phyloP scores from a whole-genome alignment of 768 basidiomycete species.

The Pisolithus tinctorius region DNA sequence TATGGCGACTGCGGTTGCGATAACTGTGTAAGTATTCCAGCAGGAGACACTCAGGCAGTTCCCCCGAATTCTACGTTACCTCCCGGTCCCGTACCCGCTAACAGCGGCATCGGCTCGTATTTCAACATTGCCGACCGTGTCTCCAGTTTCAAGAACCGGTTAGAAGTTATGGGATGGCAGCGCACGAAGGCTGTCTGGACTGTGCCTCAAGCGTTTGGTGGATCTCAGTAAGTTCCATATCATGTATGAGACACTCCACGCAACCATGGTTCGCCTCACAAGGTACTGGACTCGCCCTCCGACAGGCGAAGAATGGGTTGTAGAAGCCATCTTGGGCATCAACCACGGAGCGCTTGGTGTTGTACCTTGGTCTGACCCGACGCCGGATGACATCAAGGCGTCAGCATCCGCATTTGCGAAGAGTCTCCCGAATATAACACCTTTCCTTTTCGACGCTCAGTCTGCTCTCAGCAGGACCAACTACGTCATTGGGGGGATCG shows the following conservation, averaged over 20 bases:
- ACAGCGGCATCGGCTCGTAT: slow-evolving; percentile 34
- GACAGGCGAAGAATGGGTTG: slow-evolving; percentile 63
- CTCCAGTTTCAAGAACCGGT: slow-evolving; percentile 54
- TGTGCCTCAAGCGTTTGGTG: slow-evolving; percentile 75
- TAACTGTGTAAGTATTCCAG: slow-evolving; percentile 39
- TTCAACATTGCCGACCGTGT: slow-evolving; percentile 64
- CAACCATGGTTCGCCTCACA: slow-evolving; percentile 22
- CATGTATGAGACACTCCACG: neutral
- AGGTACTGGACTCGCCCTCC: slow-evolving; percentile 60
- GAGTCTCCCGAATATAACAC: slow-evolving; percentile 37
- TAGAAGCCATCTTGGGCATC: slow-evolving; percentile 58
- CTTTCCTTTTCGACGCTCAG: slow-evolving; percentile 38
- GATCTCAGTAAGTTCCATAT: slow-evolving; percentile 23
- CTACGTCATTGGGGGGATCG: slow-evolving; percentile 35
- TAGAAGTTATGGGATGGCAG: slow-evolving; percentile 62
- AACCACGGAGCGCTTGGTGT: slow-evolving; percentile 65
- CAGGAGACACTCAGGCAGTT: slow-evolving; percentile 35
- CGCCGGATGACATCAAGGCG: slow-evolving; percentile 43
- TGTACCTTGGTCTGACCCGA: slow-evolving; percentile 46
- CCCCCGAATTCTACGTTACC: slow-evolving; percentile 19
- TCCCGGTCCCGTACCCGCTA: slow-evolving; percentile 16
- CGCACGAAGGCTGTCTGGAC: slow-evolving; percentile 68
- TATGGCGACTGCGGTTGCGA: slow-evolving; percentile 75
- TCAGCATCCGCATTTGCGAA: slow-evolving; percentile 44
- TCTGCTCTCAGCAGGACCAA: slow-evolving; percentile 32